A percentile compares a stretch with the other conserved stretches of the same genome.
Conservation (phyloP, 345 rosid genomes). For the Luvunga scandens region DNA sequence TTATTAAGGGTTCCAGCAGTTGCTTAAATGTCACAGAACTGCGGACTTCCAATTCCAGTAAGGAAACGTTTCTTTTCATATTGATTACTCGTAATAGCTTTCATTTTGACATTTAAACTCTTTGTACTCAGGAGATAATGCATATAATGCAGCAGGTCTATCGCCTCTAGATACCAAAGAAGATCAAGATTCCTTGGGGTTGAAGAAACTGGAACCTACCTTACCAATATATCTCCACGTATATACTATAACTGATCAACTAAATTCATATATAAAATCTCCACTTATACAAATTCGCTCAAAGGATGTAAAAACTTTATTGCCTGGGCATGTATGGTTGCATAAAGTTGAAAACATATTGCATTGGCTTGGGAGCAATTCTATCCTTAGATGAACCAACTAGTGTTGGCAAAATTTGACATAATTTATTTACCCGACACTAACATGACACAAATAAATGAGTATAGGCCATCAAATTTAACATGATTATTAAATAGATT, state of each 20-base stretch:
- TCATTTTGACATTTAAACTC: background rate
- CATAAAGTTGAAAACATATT: background rate
- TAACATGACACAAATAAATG: too few species aligned
- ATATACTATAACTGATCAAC: background rate
- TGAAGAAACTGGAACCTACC: conserved; percentile 17
- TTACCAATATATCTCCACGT: conserved; percentile 34
- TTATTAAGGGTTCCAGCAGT: background rate
- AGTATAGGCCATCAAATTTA: too few species aligned
- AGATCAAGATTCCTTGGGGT: conserved; percentile 5
- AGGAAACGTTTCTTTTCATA: background rate
- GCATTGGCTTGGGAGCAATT: background rate
- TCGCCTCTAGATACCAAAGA: background rate
- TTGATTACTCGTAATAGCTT: background rate
- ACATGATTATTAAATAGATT: too few species aligned
- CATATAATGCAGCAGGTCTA: background rate
- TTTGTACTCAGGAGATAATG: background rate
- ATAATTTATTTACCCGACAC: too few species aligned
- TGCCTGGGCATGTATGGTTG: background rate
- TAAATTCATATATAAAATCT: background rate
- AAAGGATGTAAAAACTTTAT: too few species aligned
- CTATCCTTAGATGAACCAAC: conserved; percentile 31
- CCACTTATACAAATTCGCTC: too few species aligned
- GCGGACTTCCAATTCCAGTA: background rate
- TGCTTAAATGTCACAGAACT: background rate
- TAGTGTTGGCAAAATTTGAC: too few species aligned